Evolutionary conservation across 1,284 basidiomycete species (phyloP).

Genomic region (Salmacisia buchloeana): DNA sequence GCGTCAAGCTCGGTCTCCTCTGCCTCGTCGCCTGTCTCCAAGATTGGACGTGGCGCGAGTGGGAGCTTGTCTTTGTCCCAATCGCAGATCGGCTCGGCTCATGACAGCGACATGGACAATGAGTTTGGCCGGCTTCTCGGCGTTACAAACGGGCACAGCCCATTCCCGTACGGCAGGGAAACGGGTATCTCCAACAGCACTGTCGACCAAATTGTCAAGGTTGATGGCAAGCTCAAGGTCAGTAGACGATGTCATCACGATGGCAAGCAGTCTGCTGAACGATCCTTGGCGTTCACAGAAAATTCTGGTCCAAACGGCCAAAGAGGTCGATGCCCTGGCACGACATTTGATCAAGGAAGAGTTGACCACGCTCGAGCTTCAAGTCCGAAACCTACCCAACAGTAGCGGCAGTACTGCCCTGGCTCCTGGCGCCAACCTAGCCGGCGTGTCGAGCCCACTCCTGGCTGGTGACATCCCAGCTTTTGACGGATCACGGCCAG

Average conservation of each 20-base stretch:
- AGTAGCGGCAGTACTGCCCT: not conserved
- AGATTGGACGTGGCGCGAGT: not conserved
- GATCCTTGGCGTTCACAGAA: slow-evolving; percentile 12
- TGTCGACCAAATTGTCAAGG: slow-evolving; percentile 31
- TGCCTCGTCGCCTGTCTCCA: not conserved
- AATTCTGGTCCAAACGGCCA: slow-evolving; percentile 22
- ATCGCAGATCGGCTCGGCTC: not conserved
- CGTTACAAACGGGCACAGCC: not conserved
- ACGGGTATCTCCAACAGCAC: slow-evolving; percentile 15
- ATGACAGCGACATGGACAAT: not conserved
- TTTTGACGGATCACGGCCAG: not conserved
- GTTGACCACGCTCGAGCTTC: slow-evolving; percentile 20
- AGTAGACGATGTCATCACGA: too few relatives aligned
- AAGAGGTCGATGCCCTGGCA: slow-evolving; percentile 33
- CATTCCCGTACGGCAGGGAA: not conserved
- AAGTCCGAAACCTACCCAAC: slow-evolving; percentile 6
- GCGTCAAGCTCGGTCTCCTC: not conserved
- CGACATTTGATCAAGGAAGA: slow-evolving; percentile 36
- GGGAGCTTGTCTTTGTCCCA: not conserved
- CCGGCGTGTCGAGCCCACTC: not conserved
- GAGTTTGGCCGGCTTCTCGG: slow-evolving; percentile 1
- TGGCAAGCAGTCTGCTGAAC: too few relatives aligned
- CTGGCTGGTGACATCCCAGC: not conserved
- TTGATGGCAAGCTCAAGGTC: slow-evolving; percentile 34
- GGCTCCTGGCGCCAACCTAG: not conserved